These are phyloP conservation scores for Vitis hybrid DNA, from an alignment of 177 flowering plant species.

Conservation along the genomic window DNA sequence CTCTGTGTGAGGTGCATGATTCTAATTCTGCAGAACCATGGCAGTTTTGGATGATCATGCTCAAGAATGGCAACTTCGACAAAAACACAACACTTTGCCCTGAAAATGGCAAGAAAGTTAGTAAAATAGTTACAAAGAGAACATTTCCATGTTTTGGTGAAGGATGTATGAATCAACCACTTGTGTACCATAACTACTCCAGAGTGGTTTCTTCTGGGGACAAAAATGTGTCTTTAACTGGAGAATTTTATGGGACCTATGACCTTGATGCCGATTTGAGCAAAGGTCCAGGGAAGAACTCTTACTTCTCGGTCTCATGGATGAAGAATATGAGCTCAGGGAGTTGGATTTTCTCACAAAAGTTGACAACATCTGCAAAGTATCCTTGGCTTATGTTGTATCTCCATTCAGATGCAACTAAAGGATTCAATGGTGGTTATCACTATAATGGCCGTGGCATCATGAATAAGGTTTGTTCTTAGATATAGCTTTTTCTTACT, in stretches of 20 bases:
- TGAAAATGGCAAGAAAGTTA: slow-evolving; percentile 40
- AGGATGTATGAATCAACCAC: slow-evolving; percentile 59
- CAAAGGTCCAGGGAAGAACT: slow-evolving; percentile 20
- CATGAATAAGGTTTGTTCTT: slow-evolving; percentile 31
- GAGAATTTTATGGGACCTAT: slow-evolving; percentile 47
- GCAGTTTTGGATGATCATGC: slow-evolving; percentile 55
- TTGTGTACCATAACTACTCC: slow-evolving; percentile 33
- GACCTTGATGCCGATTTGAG: slow-evolving; percentile 40
- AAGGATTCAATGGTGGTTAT: slow-evolving; percentile 44
- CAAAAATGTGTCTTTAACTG: slow-evolving; percentile 19
- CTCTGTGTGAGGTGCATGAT: slow-evolving; percentile 32
- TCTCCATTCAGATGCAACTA: slow-evolving; percentile 39
- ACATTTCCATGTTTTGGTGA: slow-evolving; percentile 50
- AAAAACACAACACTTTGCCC: slow-evolving; percentile 41
- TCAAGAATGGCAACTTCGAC: slow-evolving; percentile 51
- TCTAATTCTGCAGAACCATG: slow-evolving; percentile 23
- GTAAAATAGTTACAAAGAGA: slow-evolving; percentile 29
- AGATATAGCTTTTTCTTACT: not conserved
- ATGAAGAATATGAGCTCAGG: slow-evolving; percentile 30
- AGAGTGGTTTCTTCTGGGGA: slow-evolving; percentile 19
- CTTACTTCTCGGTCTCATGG: slow-evolving; percentile 43
- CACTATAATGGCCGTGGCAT: slow-evolving; percentile 44
- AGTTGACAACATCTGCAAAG: slow-evolving; percentile 35
- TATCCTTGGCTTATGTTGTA: slow-evolving; percentile 55
- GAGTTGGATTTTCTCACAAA: slow-evolving; percentile 45